Base-by-base conservation (phyloP, 2,329 filamentous ascomycete genomes). In the Aspergillus nomiae region DNA sequence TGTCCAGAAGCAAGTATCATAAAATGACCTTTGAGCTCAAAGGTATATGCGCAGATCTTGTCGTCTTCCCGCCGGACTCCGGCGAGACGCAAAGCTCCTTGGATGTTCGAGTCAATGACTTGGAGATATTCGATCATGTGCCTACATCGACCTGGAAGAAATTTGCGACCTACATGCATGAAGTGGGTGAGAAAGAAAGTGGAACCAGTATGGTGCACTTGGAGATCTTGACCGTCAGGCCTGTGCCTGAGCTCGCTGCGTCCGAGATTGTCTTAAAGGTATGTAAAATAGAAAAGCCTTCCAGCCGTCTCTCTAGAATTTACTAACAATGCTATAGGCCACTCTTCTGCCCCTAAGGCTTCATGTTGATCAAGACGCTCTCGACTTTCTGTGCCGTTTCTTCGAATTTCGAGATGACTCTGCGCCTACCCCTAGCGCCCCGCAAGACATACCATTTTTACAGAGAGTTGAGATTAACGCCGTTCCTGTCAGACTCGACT, bases 61-160 rank as follows among this genome's bases (percentile, higher is more conserved):
- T 96, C 12, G 85, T 90, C 0, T 97, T 94, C 72, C 90, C 93
- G 9, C 87, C 91, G 0, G 86, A 84, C 4, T 87, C 86, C 21
- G 91, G 89, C 1, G 93, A 97, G 76, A 95, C 92, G 0, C 87
- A 96, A 73, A 96, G 89, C 75, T 96, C 93, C 24, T 82, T 98
- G 43, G 92, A 97, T 76, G 82, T 98, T 38, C 88, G 92, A 10
- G 84, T 99, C 12, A 86, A 87, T 45, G 90, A 95, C 62, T 83
- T 99, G 14, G 94, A 97, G 69, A 89, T 99, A 19, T 97, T 95
- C 65, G 95, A 99, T 76, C 92, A 97, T 73, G 86, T 99, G 2
- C 92, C 93, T 1, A 94, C 92, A 0, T 99, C 95, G 4, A 97
- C 94, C 0, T 99, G 96, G 96, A 96, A 92, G 77, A 99, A 97